Base-by-base conservation (phyloP, 2,329 filamentous ascomycete species). In the Colletotrichum filicis region DNA sequence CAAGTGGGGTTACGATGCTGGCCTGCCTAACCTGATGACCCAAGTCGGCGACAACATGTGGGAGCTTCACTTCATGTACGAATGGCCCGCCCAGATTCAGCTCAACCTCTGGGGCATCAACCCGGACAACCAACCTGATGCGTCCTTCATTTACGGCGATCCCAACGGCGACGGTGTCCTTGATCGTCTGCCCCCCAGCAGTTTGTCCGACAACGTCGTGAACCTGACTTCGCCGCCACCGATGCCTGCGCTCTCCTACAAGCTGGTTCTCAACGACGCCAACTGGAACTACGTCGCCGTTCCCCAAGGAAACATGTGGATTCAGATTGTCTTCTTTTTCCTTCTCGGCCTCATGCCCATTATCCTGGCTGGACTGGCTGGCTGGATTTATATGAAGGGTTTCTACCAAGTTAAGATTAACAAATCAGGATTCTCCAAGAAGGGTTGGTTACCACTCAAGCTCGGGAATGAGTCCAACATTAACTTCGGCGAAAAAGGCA, bases 91-190 rank as follows among this genome's bases (percentile, higher is more conserved):
- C 3, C 82, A 87, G 60, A 87, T 90, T 68, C 90, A 92, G 76
- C 81, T 92, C 71, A 93, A 92, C 75, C 85, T 91, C 5, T 93
- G 91, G 91, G 91, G 91, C 64, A 90, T 92, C 78, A 91, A 92
- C 76, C 86, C 87, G 0, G 87, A 92, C 79, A 90, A 90, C 24
- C 82, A 88, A 75, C 90, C 91, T 0, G 91, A 93, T 79, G 85
- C 90, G 73, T 87, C 87, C 8, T 86, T 84, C 69, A 87, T 91
- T 1, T 88, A 87, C 74, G 91, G 91, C 32, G 91, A 93, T 78
- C 86, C 91, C n/a, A 89, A 92, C 76, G 83, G 83, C 35, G 91
- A 93, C 77, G 85, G 84, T 5, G 83, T 92, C 6, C 81, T 92
- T 30, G 91, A 93, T 78, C 89, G 90, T 60, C 84, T 92, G 46